Conservation (phyloP, 495 filamentous ascomycete species). For the Staphylotrichum longicolle region DNA sequence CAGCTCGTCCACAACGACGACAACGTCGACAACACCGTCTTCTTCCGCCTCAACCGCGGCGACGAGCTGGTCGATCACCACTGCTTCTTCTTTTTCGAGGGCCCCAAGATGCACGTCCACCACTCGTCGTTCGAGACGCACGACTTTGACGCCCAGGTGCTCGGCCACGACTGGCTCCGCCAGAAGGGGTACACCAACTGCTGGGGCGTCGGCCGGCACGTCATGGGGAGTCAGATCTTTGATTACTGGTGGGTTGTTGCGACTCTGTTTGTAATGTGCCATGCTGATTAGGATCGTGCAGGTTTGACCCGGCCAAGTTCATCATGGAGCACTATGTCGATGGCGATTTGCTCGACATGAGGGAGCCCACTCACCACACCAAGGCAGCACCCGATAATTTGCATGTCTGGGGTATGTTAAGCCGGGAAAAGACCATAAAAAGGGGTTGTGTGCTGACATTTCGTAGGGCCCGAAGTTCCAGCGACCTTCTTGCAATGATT, state of each 20-base stretch:
- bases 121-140: slow-evolving; percentile 73
- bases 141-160: slow-evolving; percentile 71
- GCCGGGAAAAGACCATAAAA: neutral
- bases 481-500: slow-evolving; percentile 13
- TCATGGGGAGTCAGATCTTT: slow-evolving; percentile 63
- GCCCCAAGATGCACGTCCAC: slow-evolving; percentile 59
- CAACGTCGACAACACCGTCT: slow-evolving; percentile 55
- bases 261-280: neutral
- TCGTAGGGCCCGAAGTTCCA: slow-evolving; percentile 14
- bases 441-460: neutral
- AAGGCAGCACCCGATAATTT: slow-evolving; percentile 44
- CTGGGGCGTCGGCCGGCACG: slow-evolving; percentile 72
- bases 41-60: slow-evolving; percentile 65
- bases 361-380: slow-evolving; percentile 51
- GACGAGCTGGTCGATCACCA: slow-evolving; percentile 65
- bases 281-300: slow-evolving; percentile 16
- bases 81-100: slow-evolving; percentile 63
- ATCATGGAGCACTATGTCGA: slow-evolving; percentile 69
- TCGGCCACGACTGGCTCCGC: slow-evolving; percentile 70
- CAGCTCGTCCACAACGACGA: slow-evolving; percentile 49
- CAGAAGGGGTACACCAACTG: slow-evolving; percentile 62
- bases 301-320: slow-evolving; percentile 60
- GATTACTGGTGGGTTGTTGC: slow-evolving; percentile 60
- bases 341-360: slow-evolving; percentile 63
- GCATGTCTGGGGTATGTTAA: slow-evolving; percentile 49